Evolutionary conservation across 495 filamentous ascomycete genomes (phyloP).

Genomic region (Cudoniella acicularis): DNA sequence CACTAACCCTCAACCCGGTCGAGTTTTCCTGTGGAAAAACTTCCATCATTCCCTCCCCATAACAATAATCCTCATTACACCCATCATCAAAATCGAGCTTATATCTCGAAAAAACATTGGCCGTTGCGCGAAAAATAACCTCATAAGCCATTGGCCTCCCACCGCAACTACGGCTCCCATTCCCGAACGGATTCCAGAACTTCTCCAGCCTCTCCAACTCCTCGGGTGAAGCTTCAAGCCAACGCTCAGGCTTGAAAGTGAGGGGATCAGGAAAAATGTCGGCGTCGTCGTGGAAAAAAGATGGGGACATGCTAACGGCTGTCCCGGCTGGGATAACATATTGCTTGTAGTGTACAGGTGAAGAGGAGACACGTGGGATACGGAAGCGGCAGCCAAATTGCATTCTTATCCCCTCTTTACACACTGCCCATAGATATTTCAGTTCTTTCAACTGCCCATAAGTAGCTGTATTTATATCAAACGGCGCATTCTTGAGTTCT

Average conservation of each 20-base stretch:
- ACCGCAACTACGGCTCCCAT: background rate
- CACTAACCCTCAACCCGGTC: too few species aligned
- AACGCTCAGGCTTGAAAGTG: background rate
- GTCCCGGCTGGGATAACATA: background rate
- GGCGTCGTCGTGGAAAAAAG: background rate
- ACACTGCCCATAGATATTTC: background rate
- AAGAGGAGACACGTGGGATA: background rate
- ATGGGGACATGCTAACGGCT: background rate
- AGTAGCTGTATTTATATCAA: background rate
- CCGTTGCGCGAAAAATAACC: too few species aligned
- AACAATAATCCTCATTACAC: too few species aligned
- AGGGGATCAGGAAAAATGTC: background rate
- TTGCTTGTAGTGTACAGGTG: background rate
- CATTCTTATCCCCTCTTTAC: background rate
- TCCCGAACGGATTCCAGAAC: background rate
- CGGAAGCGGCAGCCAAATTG: background rate
- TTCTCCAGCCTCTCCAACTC: background rate
- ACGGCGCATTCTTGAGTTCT: background rate
- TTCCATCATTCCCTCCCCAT: too few species aligned
- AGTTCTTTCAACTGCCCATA: background rate
- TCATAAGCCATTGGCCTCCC: too few species aligned
- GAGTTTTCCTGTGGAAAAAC: too few species aligned
- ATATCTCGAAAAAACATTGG: too few species aligned
- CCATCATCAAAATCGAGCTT: too few species aligned
- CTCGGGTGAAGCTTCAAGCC: too few species aligned